A percentile compares a stretch with the other conserved stretches of the same genome.
Evolutionary conservation across 2,329 filamentous ascomycete species (phyloP).

Genomic region (Epichloe gansuensis): DNA sequence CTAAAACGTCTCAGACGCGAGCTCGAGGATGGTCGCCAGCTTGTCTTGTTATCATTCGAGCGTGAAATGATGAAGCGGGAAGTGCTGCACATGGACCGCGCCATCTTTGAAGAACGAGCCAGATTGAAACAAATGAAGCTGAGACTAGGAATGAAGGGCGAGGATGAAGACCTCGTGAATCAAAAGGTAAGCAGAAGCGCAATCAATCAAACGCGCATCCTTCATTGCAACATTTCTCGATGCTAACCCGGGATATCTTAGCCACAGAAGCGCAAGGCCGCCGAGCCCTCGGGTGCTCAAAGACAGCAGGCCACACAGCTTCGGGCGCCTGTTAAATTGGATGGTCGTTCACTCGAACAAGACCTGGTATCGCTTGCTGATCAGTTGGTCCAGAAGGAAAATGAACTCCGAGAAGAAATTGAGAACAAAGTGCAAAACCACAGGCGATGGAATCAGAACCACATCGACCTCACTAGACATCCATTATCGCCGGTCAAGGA

Average conservation of each 20-base stretch:
- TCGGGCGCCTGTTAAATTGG: slow-evolving; percentile 55
- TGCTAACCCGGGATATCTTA: slow-evolving; percentile 27
- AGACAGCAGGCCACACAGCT: slow-evolving; percentile 50
- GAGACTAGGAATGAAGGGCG: slow-evolving; percentile 75
- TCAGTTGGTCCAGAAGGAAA: slow-evolving; percentile 67
- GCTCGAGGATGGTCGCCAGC: slow-evolving; percentile 73
- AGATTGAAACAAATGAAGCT: slow-evolving; percentile 81
- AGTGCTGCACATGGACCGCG: slow-evolving; percentile 58
- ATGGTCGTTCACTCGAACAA: slow-evolving; percentile 59
- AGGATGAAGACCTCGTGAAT: slow-evolving; percentile 90
- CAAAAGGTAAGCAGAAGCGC: slow-evolving; percentile 55
- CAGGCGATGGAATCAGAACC: slow-evolving; percentile 80
- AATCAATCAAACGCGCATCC: not conserved
- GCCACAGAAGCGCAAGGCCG: slow-evolving; percentile 58
- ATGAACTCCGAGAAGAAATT: slow-evolving; percentile 67
- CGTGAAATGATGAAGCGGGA: slow-evolving; percentile 73
- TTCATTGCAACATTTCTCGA: slow-evolving; percentile 16
- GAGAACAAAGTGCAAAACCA: slow-evolving; percentile 81
- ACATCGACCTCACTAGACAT: slow-evolving; percentile 75
- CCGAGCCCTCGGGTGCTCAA: slow-evolving; percentile 48
- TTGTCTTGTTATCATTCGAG: slow-evolving; percentile 64
- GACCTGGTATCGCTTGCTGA: slow-evolving; percentile 70
- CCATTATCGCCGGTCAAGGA: slow-evolving; percentile 71
- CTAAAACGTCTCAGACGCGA: slow-evolving; percentile 83
- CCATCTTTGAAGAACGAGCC: slow-evolving; percentile 70